Base-by-base conservation (phyloP, 2,329 filamentous ascomycete genomes). In the Triangularia setosa region DNA sequence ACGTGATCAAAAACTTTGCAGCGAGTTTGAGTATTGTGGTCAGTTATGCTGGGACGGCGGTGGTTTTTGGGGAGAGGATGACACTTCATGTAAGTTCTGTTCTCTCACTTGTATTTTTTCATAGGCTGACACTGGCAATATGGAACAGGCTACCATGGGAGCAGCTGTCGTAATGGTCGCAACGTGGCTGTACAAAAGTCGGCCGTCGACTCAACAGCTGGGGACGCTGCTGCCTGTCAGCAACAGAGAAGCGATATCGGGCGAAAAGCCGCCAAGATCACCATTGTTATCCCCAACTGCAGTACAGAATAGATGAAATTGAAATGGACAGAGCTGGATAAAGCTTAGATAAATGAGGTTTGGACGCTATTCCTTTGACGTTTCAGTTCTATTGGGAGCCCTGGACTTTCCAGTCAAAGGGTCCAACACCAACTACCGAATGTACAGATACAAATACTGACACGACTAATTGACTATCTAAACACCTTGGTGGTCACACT, bases 1-100 rank as follows among this genome's bases (percentile, higher is more conserved):
- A 70, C 27, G 68, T 70, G 52, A 67, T 66, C 53, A 71, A 70
- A 63, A 71, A 69, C 61, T 70, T 72, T 64, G 70, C 70, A 2
- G 67, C 70, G 21, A 70, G 69, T 40, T 53, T 70, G n/a, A 71
- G 69, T 61, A 71, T 72, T 24, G 69, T 70, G 1, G 62, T 72
- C 9, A 70, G 70, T 61, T 71, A 68, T 55, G 64, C 64, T 1
- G 66, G 65, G 18, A 70, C 66, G 18, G 62, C 66, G 8, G 8
- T 70, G 18, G 18, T 70, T 4, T 69, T 65, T 52, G 11, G 56
- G 57, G 64, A 60, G 33, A 65, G 67, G 0, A 24, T 68, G 54
- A 68, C 66, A 11, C 25, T 67, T 18, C 68, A 65, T n/a, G 69
- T 71, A 40, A 53, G 68, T 64, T 61, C 48, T 54, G 25, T 35